Evolutionary conservation across 2,329 filamentous ascomycete species (phyloP).

Genomic region (Venturia nashicola): DNA sequence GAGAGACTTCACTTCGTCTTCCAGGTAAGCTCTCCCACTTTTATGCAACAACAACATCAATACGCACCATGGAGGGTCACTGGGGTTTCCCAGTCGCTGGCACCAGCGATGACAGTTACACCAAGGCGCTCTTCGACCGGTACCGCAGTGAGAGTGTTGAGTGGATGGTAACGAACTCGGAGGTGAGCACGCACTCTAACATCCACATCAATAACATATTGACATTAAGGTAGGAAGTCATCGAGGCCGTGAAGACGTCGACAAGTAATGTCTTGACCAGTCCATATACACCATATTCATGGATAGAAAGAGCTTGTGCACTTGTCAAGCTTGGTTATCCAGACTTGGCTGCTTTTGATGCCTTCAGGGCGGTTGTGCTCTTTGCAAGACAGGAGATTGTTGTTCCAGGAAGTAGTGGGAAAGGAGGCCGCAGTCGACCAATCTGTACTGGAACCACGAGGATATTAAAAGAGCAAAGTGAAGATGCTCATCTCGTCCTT

Average conservation of each 20-base stretch:
- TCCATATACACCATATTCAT: not conserved
- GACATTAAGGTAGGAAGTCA: not conserved
- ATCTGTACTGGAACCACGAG: no score
- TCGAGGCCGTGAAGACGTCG: not conserved
- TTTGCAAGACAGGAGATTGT: not conserved
- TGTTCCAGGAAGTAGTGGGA: not conserved
- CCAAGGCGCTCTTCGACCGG: not conserved
- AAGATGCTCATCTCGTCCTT: not conserved
- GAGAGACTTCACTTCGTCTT: not conserved
- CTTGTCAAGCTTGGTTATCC: not conserved
- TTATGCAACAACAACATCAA: not conserved
- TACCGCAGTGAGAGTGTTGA: not conserved
- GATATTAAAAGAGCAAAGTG: not conserved
- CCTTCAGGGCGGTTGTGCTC: not conserved
- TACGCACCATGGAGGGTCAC: not conserved
- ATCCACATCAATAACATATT: not conserved
- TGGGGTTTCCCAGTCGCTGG: not conserved
- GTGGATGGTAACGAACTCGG: not conserved
- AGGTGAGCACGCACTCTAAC: not conserved
- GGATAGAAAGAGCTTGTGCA: not conserved
- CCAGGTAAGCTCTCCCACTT: not conserved
- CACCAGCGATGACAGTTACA: not conserved
- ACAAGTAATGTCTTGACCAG: no score
- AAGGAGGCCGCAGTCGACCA: not conserved
- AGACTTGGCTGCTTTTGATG: not conserved